Percentiles rank a stretch among this genome's conserved stretches.
Conservation (phyloP, 768 basidiomycete species). For the Pholiota molesta region DNA sequence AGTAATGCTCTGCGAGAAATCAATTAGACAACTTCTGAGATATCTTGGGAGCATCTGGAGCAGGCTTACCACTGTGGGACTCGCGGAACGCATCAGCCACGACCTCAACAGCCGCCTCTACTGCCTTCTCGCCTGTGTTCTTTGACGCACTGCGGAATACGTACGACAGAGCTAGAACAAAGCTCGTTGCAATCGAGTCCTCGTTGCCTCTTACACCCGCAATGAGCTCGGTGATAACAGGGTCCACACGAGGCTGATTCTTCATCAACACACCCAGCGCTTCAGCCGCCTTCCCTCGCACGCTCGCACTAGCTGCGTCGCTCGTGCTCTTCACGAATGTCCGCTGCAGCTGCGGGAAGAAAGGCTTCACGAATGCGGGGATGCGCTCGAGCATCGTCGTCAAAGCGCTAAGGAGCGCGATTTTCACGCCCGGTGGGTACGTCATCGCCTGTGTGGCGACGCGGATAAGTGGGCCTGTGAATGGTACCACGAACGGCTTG, state of each 20-base stretch:
- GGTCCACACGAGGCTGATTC: constrained; percentile 88
- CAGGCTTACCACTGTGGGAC: constrained; percentile 58
- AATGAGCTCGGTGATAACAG: constrained; percentile 89
- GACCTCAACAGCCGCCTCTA: constrained; percentile 74
- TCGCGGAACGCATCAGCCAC: constrained; percentile 80
- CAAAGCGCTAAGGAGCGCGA: constrained; percentile 85
- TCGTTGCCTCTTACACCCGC: constrained; percentile 58
- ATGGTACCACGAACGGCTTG: constrained; percentile 94
- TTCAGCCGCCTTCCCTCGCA: constrained; percentile 80
- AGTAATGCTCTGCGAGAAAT: constrained; percentile 61
- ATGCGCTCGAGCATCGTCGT: constrained; percentile 84
- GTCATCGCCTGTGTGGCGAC: constrained; percentile 89
- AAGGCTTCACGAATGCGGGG: constrained; percentile 90
- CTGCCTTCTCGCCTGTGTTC: constrained; percentile 78
- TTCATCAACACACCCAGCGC: constrained; percentile 91
- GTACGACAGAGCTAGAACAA: constrained; percentile 74
- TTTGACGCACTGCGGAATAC: constrained; percentile 71
- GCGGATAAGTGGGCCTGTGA: constrained; percentile 94
- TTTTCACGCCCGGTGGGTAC: constrained; percentile 92
- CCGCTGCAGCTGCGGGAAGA: constrained; percentile 97
- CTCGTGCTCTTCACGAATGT: constrained; percentile 94
- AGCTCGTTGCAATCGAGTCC: constrained; percentile 74
- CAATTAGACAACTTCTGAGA: background rate
- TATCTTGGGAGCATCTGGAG: background rate
- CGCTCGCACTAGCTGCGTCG: constrained; percentile 75